These are phyloP conservation scores for Kalanchoe fedtschenkoi DNA, from an alignment of 164 flowering plant genomes.

Conservation along the genomic window DNA sequence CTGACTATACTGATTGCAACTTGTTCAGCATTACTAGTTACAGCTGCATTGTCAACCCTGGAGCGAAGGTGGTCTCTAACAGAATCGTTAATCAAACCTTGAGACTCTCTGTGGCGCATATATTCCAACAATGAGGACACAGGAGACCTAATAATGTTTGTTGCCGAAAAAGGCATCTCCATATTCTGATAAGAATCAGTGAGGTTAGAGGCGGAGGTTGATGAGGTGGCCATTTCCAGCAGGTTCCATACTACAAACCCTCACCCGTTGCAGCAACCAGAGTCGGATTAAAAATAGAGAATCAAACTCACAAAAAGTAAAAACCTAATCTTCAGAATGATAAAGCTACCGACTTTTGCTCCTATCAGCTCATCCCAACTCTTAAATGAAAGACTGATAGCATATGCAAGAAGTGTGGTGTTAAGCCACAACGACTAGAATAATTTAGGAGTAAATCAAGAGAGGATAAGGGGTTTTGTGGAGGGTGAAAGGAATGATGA, in stretches of 20 bases:
- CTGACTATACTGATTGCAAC: constrained; percentile 87
- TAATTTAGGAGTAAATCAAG: not conserved
- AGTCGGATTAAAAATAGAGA: not conserved
- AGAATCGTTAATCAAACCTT: constrained; percentile 25
- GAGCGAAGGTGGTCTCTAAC: constrained; percentile 12
- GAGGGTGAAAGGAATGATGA: not conserved
- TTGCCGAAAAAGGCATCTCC: constrained; percentile 47
- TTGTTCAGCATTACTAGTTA: constrained; percentile 34
- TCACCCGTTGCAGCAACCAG: not conserved
- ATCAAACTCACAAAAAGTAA: not conserved
- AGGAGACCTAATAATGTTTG: constrained; percentile 67
- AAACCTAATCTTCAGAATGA: no score
- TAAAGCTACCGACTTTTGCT: not conserved
- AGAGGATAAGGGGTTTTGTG: not conserved
- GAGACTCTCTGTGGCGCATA: constrained; percentile 46
- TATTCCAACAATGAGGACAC: constrained; percentile 74
- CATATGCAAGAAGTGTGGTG: no score
- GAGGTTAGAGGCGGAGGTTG: no score
- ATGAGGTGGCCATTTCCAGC: not conserved
- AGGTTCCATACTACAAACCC: not conserved
- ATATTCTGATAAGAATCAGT: not conserved
- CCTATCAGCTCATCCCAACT: not conserved
- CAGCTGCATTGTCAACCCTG: constrained; percentile 20
- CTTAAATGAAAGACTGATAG: no score
- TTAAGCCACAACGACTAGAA: no score